Base-by-base conservation (phyloP, 225 moss, liverwort and hornwort genomes). In the Thuidium tamariscinum region DNA sequence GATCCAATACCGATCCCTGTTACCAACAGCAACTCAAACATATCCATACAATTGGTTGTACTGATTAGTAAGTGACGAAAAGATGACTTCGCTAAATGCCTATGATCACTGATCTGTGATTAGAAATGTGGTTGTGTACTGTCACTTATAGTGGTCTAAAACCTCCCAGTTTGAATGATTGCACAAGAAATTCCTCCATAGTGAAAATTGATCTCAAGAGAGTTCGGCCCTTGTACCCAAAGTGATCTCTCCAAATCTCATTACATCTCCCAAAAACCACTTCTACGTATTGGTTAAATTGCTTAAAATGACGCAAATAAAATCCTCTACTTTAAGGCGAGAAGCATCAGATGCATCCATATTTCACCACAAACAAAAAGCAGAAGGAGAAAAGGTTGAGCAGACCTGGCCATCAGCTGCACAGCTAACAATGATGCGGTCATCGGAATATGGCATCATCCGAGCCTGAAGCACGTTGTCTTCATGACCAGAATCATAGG, bases 381-480 rank as follows among this genome's bases (percentile, higher is more conserved):
- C 34, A 74, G 51, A 48, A n/a, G 41, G 85, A 22, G 51, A 52
- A 34, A 10, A 41, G 80, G 29, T n/a, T 81, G 71, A 57, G 67
- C 85, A 77, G 54, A 93, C 92, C 90, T 92, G 88, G 84, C 95
- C 96, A 65, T 96, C 96, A 63, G 96, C 95, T 79, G 72, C 84
- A 88, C 96, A 98, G 67, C 93, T 95, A 29, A 96, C 91, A 85
- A 98, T 94, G 67, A 91, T 92, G 81, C 90, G 93, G 64, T 98
- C 96, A 91, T 98, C 96, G 32, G 94, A 96, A 77, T 93, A 95
- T 67, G 98, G 96, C 86, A 98, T 94, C 83, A 95, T 72, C 66
- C 87, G 85, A 70, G 93, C 93, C 86, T 91, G 90, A 61, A 91
- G 86, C 56, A 93, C 91, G 37, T 91, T 91, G 60, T 42, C 75